Evolutionary conservation across 2,329 filamentous ascomycete genomes (phyloP).

Genomic region (Diplocarpon rosae): DNA sequence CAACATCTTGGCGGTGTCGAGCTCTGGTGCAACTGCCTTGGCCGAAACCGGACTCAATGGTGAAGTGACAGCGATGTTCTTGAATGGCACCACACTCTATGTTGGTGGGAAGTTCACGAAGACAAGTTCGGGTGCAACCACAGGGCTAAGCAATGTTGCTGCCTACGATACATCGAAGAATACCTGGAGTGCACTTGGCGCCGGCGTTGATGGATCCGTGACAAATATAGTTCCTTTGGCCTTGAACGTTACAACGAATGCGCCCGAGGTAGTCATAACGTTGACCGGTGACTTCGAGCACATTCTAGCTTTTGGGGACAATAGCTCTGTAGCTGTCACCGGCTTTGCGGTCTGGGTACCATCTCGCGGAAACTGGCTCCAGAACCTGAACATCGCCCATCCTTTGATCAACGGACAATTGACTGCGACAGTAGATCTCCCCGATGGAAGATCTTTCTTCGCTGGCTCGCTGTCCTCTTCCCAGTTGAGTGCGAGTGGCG

Average conservation of each 20-base stretch:
- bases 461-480: slow-evolving; percentile 76
- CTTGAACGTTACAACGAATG: slow-evolving; percentile 62
- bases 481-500: slow-evolving; percentile 61
- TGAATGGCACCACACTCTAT: slow-evolving; percentile 56
- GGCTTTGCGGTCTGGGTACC: slow-evolving; percentile 92
- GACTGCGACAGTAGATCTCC: slow-evolving; percentile 56
- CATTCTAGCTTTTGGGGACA: slow-evolving; percentile 56
- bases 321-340: slow-evolving; percentile 47
- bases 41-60: slow-evolving; percentile 69
- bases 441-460: slow-evolving; percentile 52
- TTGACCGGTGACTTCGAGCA: slow-evolving; percentile 71
- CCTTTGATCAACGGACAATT: slow-evolving; percentile 63
- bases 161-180: slow-evolving; percentile 59
- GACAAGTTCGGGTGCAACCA: slow-evolving; percentile 47
- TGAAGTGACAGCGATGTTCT: slow-evolving; percentile 60
- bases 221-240: slow-evolving; percentile 62
- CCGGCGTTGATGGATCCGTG: slow-evolving; percentile 75
- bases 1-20: slow-evolving; percentile 68
- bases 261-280: slow-evolving; percentile 62
- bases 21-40: slow-evolving; percentile 49
- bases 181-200: slow-evolving; percentile 69
- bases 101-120: slow-evolving; percentile 79
- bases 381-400: slow-evolving; percentile 57
- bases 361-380: slow-evolving; percentile 75
- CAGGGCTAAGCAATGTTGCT: slow-evolving; percentile 66